phyloP scores from a whole-genome alignment of 2,329 filamentous ascomycete species.

The Drechslerella coelobrocha region DNA sequence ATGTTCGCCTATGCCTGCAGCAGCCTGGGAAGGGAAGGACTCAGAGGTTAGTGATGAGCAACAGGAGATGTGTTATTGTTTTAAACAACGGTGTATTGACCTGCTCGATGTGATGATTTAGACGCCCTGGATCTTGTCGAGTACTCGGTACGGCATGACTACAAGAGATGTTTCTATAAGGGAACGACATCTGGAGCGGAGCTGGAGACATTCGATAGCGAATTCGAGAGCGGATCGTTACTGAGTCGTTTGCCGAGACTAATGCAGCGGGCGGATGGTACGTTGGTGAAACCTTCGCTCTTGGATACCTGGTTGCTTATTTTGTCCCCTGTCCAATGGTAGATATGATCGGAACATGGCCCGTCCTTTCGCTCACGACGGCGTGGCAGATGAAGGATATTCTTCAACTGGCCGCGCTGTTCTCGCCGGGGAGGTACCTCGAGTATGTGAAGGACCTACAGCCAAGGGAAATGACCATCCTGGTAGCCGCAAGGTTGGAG shows the following conservation, averaged over 20 bases:
- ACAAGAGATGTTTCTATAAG: conserved; percentile 48
- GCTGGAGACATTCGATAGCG: conserved; percentile 44
- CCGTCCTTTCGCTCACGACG: conserved; percentile 20
- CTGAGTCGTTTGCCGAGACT: conserved; percentile 38
- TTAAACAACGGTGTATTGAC: background rate
- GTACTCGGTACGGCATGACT: conserved; percentile 44
- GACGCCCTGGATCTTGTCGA: conserved; percentile 44
- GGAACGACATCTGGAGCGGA: conserved; percentile 35
- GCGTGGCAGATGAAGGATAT: conserved; percentile 49
- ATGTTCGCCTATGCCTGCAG: conserved; percentile 37
- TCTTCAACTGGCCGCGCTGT: conserved; percentile 37
- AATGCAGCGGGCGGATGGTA: conserved; percentile 48
- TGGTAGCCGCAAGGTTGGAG: conserved; percentile 40
- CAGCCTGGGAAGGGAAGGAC: conserved; percentile 33
- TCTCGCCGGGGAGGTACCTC: conserved; percentile 29
- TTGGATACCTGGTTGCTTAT: background rate
- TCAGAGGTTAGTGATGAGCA: conserved; percentile 26
- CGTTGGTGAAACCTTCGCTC: conserved; percentile 5
- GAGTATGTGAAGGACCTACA: conserved; percentile 35
- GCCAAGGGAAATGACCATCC: conserved; percentile 39
- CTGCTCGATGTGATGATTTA: background rate
- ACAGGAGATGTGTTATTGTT: background rate
- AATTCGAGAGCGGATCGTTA: conserved; percentile 42
- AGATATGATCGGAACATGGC: conserved; percentile 50
- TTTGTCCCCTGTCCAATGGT: background rate